Base-by-base conservation (phyloP, 768 basidiomycete species). In the Rossbeevera mucosa region DNA sequence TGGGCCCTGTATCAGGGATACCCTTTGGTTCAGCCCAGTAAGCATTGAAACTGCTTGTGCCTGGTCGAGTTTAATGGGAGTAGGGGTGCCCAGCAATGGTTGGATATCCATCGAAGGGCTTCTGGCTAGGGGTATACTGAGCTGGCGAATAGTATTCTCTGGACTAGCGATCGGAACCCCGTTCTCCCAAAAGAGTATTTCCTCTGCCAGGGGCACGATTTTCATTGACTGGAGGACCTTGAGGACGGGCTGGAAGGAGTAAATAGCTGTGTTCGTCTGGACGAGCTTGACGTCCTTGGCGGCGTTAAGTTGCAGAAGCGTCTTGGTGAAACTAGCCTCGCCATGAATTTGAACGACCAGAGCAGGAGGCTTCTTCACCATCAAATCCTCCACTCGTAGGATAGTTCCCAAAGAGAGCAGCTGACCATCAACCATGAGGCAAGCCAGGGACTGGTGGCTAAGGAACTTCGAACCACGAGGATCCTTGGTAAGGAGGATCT, bases 1-100 rank as follows among this genome's bases (percentile, higher is more conserved):
- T 0, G 85, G 86, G 1, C 85, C 86, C 69, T 88, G 85, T 26
- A 88, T 82, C 9, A 88, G 59, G 2, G 82, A 79, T 1, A 88
- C 71, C 5, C 61, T 68, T 53, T 84, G 82, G 0, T 74, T 79
- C 5, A 88, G 69, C 8, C 81, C 81, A 0, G 76, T 63, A 2
- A 84, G 59, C 4, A 86, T 66, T 0, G 75, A 72, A 2, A 36
- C 50, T 0, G 64, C 61, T 48, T 87, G 85, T 0, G 80, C 76
- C 0, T 56, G 28, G 58, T 86, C 85, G 0, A 88, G 73, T 2
- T 52, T 54, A 31, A 86, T 76, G 3, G 71, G 47, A 22, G 69
- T 74, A 0, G 70, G 51, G 1, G 74, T 69, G 0, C 54, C 7
- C 4, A 85, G 59, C 1, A 79, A 40, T 2, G 30, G 5, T 44